These are phyloP conservation scores for Gonium pectorale DNA, from an alignment of 139 green algal species.

Conservation along the genomic window DNA sequence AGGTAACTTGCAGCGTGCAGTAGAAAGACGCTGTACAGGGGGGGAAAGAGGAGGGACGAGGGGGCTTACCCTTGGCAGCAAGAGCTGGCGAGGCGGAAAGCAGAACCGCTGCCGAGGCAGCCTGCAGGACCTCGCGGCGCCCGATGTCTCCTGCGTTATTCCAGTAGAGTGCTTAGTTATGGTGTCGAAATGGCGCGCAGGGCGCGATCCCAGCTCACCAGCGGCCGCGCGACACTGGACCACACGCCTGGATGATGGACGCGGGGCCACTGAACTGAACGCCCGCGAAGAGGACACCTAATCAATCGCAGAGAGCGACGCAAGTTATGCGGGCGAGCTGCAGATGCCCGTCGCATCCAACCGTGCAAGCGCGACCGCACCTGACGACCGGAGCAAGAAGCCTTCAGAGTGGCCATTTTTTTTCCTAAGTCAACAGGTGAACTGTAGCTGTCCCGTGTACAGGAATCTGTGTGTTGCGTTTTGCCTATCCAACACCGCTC, in stretches of 20 bases:
- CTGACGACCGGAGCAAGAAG: conserved; percentile 27
- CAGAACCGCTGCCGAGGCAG: conserved; percentile 17
- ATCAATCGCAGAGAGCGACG: too few relatives aligned
- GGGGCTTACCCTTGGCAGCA: conserved; percentile 58
- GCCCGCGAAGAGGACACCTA: not conserved
- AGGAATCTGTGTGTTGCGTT: too few relatives aligned
- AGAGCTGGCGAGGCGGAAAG: conserved; percentile 12
- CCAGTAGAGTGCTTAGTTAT: not conserved
- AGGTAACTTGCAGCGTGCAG: too few relatives aligned
- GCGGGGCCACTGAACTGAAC: not conserved
- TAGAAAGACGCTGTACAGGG: too few relatives aligned
- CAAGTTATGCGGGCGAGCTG: too few relatives aligned
- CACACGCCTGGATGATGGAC: not conserved
- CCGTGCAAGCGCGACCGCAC: too few relatives aligned
- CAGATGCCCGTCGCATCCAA: too few relatives aligned
- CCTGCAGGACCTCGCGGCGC: conserved; percentile 41
- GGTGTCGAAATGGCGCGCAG: not conserved
- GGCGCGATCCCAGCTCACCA: conserved; percentile 23
- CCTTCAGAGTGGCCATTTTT: conserved; percentile 25
- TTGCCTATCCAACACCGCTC: too few relatives aligned
- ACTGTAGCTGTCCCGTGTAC: too few relatives aligned
- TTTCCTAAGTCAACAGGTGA: not conserved
- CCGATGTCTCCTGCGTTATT: conserved; percentile 31
- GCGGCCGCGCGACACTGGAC: conserved; percentile 16
- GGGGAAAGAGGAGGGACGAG: not conserved